These are phyloP conservation scores for Melanogaster broomeanus DNA, from an alignment of 768 basidiomycete species.

Conservation along the genomic window DNA sequence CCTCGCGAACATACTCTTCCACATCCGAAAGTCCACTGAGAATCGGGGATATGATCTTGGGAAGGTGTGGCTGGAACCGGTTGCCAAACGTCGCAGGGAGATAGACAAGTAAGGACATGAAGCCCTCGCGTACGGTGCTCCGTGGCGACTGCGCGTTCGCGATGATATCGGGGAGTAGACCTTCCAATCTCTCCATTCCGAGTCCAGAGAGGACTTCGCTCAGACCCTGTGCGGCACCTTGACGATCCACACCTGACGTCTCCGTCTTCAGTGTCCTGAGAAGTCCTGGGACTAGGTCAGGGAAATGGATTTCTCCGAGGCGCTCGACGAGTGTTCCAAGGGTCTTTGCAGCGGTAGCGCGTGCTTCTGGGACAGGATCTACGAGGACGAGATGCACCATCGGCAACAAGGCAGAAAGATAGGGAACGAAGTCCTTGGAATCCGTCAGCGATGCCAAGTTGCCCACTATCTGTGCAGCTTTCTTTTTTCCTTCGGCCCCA, in stretches of 20 bases:
- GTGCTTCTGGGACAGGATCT: conserved; percentile 96
- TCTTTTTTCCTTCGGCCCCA: conserved; percentile 92
- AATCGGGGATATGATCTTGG: conserved; percentile 92
- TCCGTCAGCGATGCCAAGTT: conserved; percentile 91
- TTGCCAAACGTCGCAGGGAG: no score
- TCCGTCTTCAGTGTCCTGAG: conserved; percentile 89
- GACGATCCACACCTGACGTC: conserved; percentile 92
- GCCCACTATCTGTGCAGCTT: conserved; percentile 96
- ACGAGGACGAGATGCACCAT: conserved; percentile 90
- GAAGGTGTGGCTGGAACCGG: no score
- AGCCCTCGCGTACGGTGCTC: no score
- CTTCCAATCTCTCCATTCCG: conserved; percentile 97
- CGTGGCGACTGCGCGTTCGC: no score
- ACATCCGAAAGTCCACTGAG: conserved; percentile 87
- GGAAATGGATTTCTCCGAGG: conserved; percentile 92
- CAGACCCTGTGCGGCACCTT: conserved; percentile 96
- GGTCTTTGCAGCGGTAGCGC: conserved; percentile 96
- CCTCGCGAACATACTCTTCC: conserved; percentile 96
- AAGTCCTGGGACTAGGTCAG: conserved; percentile 89
- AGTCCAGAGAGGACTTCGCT: conserved; percentile 93
- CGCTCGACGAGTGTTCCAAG: conserved; percentile 96
- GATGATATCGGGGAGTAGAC: conserved; percentile 89
- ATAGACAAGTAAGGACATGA: no score
- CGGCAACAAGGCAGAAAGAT: conserved; percentile 85
- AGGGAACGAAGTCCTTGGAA: conserved; percentile 91